Conservation (phyloP, 176 grass and related monocot species). For the Melocanna baccifera region DNA sequence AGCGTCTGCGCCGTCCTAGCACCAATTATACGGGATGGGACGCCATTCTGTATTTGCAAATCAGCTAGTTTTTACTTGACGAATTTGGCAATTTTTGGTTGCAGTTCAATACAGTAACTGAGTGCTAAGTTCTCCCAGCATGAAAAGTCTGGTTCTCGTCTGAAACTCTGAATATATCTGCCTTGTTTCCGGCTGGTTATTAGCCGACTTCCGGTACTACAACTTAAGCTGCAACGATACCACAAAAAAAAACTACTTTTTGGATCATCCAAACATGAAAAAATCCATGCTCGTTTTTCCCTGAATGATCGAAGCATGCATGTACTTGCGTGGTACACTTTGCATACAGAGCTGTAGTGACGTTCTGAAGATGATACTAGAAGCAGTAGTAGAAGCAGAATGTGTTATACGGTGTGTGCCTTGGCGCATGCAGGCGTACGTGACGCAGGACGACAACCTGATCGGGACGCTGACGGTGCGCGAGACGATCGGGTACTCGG, state of each 20-base stretch:
- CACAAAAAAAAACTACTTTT: background rate
- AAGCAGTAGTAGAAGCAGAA: background rate
- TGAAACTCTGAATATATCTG: background rate
- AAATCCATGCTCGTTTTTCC: background rate
- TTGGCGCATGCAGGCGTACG: conserved; percentile 63
- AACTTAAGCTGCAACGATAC: background rate
- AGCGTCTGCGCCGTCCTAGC: background rate
- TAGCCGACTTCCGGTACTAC: background rate
- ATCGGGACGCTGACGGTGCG: conserved; percentile 97
- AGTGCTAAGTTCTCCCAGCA: background rate
- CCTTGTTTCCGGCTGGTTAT: background rate
- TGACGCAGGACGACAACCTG: conserved; percentile 97
- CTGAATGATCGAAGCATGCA: background rate
- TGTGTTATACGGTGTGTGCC: background rate
- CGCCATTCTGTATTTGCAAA: background rate
- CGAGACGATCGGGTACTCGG: conserved; percentile 96
- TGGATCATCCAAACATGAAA: background rate
- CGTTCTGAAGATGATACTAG: background rate
- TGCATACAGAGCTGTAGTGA: background rate
- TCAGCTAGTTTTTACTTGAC: background rate
- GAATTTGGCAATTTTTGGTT: background rate
- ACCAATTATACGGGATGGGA: background rate
- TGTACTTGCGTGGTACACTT: background rate
- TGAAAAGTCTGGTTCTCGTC: background rate
- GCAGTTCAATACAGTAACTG: background rate